Evolutionary conservation across 1,284 basidiomycete species (phyloP), one percentile per base, ranked within the genome.

Genomic region (Sanguinoderma infundibulare): DNA sequence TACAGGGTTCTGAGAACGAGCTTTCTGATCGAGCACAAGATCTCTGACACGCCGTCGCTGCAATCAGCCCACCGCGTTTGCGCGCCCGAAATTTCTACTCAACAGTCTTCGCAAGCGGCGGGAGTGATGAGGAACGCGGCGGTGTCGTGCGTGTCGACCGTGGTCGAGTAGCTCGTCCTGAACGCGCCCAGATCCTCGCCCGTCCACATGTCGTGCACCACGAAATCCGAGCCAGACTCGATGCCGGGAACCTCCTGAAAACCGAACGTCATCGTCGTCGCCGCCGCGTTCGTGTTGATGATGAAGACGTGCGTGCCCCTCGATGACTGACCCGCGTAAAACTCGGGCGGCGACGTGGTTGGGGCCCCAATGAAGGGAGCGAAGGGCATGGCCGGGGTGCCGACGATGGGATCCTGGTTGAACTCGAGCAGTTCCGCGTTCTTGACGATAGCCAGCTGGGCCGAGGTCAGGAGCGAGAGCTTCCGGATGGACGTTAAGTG

Each of bases 191-290:
- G 57, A 67, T 83, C 79, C 20, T 67, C 67, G 6, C 78, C 78
- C 10, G 77, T 73, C 83, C 83, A 85, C 84, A 86, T 85, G 65
- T 86, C 83, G 60, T 83, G 82, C 28, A 86, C 68, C 56, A 72
- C 75, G 65, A 77, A 84, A n/a, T n/a, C n/a, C n/a, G n/a, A n/a
- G n/a, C n/a, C 6, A 59, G 76, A 1, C 75, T 77, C 12, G 74
- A 85, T 67, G 0, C 79, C 79, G 20, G 82, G 79, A 14, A 83
- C 78, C 47, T 76, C 77, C 6, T 77, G 76, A 35, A 85, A 79
- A 3, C 74, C 72, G 66, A 85, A 79, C 3, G 73, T 74, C 72
- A 83, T 85, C 2, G n/a, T n/a, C n/a, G 77, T 78, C 5, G 77
- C 74, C 0, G 76, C 69, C 20, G 71, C 67, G 6, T 73, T 72